Evolutionary conservation across 1,139 yeast species (phyloP).

Genomic region (Geotrichum australiense): DNA sequence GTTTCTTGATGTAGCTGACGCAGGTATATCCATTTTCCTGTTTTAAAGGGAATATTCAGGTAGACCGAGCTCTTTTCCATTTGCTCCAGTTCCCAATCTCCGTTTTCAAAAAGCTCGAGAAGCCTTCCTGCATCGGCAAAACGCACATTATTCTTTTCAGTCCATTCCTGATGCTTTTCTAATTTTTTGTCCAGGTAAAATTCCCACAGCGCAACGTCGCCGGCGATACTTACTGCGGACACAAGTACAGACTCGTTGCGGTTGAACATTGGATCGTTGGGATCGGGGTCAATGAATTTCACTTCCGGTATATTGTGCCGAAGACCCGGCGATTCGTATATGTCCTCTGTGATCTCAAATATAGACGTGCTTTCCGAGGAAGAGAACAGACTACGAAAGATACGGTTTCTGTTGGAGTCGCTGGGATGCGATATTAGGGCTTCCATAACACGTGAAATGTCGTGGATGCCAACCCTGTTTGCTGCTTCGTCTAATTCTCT

Average conservation of each 20-base stretch:
- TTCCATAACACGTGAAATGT: no score
- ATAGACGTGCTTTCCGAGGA: background rate
- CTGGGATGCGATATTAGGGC: no score
- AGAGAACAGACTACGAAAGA: background rate
- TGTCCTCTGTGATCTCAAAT: background rate
- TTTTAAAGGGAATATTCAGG: conserved; percentile 19
- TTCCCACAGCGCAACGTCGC: conserved; percentile 28
- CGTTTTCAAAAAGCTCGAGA: conserved; percentile 1
- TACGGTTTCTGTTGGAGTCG: background rate
- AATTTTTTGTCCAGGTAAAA: conserved; percentile 20
- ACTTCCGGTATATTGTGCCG: conserved; percentile 58
- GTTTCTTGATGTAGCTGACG: conserved; percentile 44
- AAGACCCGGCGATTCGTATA: conserved; percentile 37
- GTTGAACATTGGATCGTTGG: conserved; percentile 13
- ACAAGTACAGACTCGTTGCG: conserved; percentile 21
- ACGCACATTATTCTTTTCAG: background rate
- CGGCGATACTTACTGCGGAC: conserved; percentile 26
- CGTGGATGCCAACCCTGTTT: background rate
- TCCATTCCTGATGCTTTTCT: background rate
- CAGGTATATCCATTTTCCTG: conserved; percentile 26
- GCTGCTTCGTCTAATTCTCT: no score
- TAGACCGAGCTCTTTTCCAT: conserved; percentile 11
- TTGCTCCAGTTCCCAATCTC: background rate
- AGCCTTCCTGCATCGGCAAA: conserved; percentile 2
- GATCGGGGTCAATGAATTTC: conserved; percentile 35